Percentiles rank a stretch among this genome's conserved stretches.
Evolutionary conservation across 768 basidiomycete genomes (phyloP).

Genomic region (Lactifluus volemus): DNA sequence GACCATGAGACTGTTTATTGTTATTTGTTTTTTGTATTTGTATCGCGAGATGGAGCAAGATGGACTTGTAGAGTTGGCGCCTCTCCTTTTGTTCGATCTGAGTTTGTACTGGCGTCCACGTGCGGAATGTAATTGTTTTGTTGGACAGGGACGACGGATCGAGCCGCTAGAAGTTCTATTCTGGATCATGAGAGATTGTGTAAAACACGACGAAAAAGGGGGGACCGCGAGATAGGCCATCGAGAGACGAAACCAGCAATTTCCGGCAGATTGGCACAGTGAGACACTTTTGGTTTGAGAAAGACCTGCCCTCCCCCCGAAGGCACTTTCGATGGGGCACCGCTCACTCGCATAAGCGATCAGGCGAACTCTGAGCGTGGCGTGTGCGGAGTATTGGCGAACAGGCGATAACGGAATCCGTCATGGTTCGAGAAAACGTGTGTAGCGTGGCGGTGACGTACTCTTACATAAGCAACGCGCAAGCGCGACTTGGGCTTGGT

Average conservation of each 20-base stretch:
- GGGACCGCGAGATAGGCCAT: background rate
- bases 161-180: background rate
- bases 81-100: slow-evolving; percentile 13
- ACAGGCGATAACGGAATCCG: background rate
- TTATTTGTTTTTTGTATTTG: background rate
- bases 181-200: background rate
- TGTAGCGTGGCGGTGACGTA: background rate
- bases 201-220: background rate
- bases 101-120: slow-evolving; percentile 10
- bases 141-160: background rate
- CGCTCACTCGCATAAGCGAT: background rate
- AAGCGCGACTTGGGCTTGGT: background rate
- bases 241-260: background rate
- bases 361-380: background rate
- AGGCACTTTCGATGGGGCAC: background rate
- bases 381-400: background rate
- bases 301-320: background rate
- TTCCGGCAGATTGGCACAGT: background rate
- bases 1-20: slow-evolving; percentile 11
- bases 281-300: background rate
- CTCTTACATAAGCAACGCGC: slow-evolving; percentile 14
- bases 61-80: slow-evolving; percentile 8
- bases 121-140: slow-evolving; percentile 13
- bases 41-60: background rate
- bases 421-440: background rate